Conservation (phyloP, 768 basidiomycete genomes). For the Russula sp. region DNA sequence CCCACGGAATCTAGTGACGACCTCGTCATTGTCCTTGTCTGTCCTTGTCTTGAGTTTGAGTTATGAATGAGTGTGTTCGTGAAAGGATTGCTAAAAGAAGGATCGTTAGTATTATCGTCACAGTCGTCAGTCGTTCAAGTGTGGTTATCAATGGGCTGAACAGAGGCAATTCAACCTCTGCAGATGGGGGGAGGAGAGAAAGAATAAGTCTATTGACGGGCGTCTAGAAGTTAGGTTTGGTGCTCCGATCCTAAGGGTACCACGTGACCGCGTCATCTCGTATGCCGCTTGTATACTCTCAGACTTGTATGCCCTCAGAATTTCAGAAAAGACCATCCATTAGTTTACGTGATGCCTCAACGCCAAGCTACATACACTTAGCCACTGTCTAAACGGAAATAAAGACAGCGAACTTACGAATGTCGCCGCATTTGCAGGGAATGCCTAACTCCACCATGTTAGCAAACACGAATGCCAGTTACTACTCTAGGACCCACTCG, state of each 20-base stretch:
- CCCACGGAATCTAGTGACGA: slow-evolving; percentile 20
- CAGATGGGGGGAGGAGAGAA: slow-evolving; percentile 13
- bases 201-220: slow-evolving; percentile 2
- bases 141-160: background rate
- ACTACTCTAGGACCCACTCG: slow-evolving; percentile 50
- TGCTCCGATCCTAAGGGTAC: background rate
- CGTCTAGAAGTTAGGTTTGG: background rate
- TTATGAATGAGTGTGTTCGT: slow-evolving; percentile 15
- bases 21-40: slow-evolving; percentile 20
- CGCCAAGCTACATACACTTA: slow-evolving; percentile 64
- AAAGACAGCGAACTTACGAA: slow-evolving; percentile 56
- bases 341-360: slow-evolving; percentile 82
- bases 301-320: too few species aligned
- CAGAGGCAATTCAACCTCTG: slow-evolving; percentile 13
- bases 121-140: slow-evolving; percentile 7
- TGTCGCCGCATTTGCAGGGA: slow-evolving; percentile 95
- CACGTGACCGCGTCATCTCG: slow-evolving; percentile 22
- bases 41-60: background rate
- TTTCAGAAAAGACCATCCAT: slow-evolving; percentile 67
- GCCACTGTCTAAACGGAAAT: background rate
- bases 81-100: slow-evolving; percentile 18
- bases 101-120: slow-evolving; percentile 21
- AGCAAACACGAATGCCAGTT: slow-evolving; percentile 1
- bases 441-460: slow-evolving; percentile 55
- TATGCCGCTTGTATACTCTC: too few species aligned